A percentile compares a stretch with the other conserved stretches of the same genome.
Evolutionary conservation across 179 eudicot genomes (phyloP).

Genomic region (Corrigiola litoralis): DNA sequence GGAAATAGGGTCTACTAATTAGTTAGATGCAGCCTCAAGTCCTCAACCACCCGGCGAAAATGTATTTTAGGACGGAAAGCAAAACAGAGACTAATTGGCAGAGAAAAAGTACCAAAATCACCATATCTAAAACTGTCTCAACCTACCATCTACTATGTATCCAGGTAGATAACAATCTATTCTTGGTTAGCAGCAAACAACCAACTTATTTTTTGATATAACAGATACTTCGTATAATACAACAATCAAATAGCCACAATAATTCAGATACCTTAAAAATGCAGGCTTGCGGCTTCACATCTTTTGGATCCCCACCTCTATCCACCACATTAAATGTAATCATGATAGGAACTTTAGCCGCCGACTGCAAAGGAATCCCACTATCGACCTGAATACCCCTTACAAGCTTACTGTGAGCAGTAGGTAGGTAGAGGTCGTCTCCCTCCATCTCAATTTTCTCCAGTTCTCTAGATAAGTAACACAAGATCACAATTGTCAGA

Average conservation of each 20-base stretch:
- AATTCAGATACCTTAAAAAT: constrained; percentile 74
- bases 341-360: constrained; percentile 99
- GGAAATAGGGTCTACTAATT: too few relatives aligned
- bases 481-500: constrained; percentile 9
- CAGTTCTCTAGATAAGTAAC: constrained; percentile 52
- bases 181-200: too few relatives aligned
- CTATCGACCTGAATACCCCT: constrained; percentile 90
- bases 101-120: too few relatives aligned
- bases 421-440: constrained; percentile 91
- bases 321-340: constrained; percentile 94
- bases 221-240: not conserved
- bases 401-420: constrained; percentile 81
- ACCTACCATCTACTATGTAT: too few relatives aligned
- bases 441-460: constrained; percentile 77
- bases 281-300: constrained; percentile 88
- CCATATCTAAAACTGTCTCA: too few relatives aligned
- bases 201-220: not conserved
- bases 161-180: too few relatives aligned
- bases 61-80: too few relatives aligned
- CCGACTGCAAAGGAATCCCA: constrained; percentile 96
- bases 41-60: too few relatives aligned
- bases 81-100: too few relatives aligned
- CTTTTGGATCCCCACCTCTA: constrained; percentile 57
- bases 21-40: not conserved
- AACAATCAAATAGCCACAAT: not conserved